A percentile compares a stretch with the other conserved stretches of the same genome.
Conservation (phyloP, 2,329 filamentous ascomycete genomes). For the Trichothecium roseum region DNA sequence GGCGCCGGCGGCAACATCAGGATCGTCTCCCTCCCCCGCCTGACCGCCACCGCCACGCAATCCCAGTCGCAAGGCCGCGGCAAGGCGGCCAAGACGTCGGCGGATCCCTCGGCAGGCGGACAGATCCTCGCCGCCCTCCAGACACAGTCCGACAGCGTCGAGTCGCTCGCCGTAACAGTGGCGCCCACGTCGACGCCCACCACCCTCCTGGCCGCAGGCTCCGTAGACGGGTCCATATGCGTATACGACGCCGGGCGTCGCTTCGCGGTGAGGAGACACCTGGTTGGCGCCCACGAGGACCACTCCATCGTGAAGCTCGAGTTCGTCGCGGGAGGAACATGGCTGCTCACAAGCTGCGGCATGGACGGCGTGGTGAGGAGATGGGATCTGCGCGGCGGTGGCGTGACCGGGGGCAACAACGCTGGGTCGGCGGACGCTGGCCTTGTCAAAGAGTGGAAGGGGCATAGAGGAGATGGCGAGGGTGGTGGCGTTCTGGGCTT, state of each 20-base stretch:
- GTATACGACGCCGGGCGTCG: constrained; percentile 80
- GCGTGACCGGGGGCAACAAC: constrained; percentile 16
- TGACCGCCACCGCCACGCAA: constrained; percentile 19
- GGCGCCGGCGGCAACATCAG: constrained; percentile 81
- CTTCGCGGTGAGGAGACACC: constrained; percentile 76
- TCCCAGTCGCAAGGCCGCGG: constrained; percentile 12
- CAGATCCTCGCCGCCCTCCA: constrained; percentile 74
- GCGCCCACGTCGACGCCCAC: constrained; percentile 31
- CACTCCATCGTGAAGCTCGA: constrained; percentile 88
- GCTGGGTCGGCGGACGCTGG: constrained; percentile 43
- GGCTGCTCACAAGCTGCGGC: constrained; percentile 76
- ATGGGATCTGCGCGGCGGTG: constrained; percentile 65
- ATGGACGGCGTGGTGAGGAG: constrained; percentile 85
- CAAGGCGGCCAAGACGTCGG: constrained; percentile 19
- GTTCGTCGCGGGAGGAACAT: constrained; percentile 54
- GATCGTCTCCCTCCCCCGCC: constrained; percentile 71
- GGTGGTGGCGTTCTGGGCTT: constrained; percentile 85
- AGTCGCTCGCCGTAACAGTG: constrained; percentile 56
- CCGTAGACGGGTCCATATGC: constrained; percentile 67
- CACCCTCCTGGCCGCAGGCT: constrained; percentile 52
- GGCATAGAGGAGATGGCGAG: constrained; percentile 75
- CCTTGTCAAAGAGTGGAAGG: constrained; percentile 78
- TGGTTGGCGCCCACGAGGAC: constrained; percentile 76
- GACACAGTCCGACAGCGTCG: constrained; percentile 65
- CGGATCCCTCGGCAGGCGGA: constrained; percentile 30